phyloP scores from a whole-genome alignment of 192 early-diverging fungal species.

The Coemansia erecta region DNA sequence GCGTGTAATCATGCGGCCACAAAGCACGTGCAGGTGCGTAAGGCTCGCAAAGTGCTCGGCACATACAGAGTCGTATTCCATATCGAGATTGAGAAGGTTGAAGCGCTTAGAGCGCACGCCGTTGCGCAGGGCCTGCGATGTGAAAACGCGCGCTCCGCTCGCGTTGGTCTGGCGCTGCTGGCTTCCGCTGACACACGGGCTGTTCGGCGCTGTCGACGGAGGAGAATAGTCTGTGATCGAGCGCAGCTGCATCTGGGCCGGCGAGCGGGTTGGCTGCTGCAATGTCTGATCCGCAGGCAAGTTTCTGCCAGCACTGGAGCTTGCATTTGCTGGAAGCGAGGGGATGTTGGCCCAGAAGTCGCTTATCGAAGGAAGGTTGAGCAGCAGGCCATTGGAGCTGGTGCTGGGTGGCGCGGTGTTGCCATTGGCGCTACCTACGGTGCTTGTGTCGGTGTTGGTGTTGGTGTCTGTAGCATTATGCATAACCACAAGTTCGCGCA shows the following conservation, averaged over 20 bases:
- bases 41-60: constrained; percentile 46
- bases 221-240: constrained; percentile 12
- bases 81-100: constrained; percentile 51
- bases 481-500: constrained; percentile 54
- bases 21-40: constrained; percentile 38
- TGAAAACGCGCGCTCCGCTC: constrained; percentile 31
- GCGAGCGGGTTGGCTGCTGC: constrained; percentile 5
- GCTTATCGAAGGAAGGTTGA: constrained; percentile 21
- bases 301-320: neutral
- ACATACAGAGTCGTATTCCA: constrained; percentile 52
- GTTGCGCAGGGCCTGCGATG: constrained; percentile 39
- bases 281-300: neutral
- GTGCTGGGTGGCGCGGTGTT: neutral
- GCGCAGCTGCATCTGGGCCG: constrained; percentile 4
- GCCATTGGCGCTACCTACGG: neutral
- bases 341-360: constrained; percentile 47
- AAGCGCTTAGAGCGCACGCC: constrained; percentile 47
- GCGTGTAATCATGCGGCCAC: constrained; percentile 47
- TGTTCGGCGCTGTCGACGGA: constrained; percentile 35
- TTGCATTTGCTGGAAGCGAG: constrained; percentile 34
- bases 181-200: constrained; percentile 17
- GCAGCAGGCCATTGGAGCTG: constrained; percentile 14
- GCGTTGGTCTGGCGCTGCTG: constrained; percentile 10
- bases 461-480: constrained; percentile 19
- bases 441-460: neutral